Base-by-base conservation (phyloP, 2,329 filamentous ascomycete species). In the Bipolaris bicolor region DNA sequence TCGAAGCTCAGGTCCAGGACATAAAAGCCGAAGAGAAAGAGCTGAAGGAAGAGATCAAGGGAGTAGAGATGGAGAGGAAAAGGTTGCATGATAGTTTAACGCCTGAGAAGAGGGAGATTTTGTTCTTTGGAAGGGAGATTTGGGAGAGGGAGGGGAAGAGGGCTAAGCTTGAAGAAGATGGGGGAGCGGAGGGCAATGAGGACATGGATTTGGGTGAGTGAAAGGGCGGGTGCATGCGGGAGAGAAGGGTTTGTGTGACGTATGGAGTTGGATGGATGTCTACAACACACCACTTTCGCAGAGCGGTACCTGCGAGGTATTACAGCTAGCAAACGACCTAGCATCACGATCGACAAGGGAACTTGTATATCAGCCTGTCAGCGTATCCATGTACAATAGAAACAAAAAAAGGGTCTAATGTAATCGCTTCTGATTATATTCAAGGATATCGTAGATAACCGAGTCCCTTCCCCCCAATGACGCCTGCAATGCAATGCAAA, bases 291-390 rank as follows among this genome's bases (percentile, higher is more conserved):
- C 3, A 10, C 11, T 31, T 31, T 13, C 29, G 29, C 29, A 31
- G 10, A 31, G 29, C 29, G 4, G 10, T 13, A 31, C 10, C 10
- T 31, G 29, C 10, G 29, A 31, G 4, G 3, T 10, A 31, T 31
- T 13, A 31, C 29, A 31, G 29, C 29, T 31, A 31, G 29, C 29
- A 31, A 26, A 31, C 10, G 29, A 13, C 29, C 29, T 13, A 31
- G 29, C 29, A 31, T 4, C 29, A 31, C 29, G 29, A 31, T 31
- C 29, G 3, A 31, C 10, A 3, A 31, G 3, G 29, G 10, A 43
- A 43, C 13, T 43, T 26, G 88, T 91, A 82, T 24, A 34, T 1
- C 44, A 31, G 10, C 29, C 0, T 31, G 10, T 31, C 29, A 31
- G 10, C 10, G 10, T 11, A 31, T 31, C 10, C 29, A 31, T 31